phyloP scores from a whole-genome alignment of 1,284 basidiomycete species.

The Leccinum solheimii region DNA sequence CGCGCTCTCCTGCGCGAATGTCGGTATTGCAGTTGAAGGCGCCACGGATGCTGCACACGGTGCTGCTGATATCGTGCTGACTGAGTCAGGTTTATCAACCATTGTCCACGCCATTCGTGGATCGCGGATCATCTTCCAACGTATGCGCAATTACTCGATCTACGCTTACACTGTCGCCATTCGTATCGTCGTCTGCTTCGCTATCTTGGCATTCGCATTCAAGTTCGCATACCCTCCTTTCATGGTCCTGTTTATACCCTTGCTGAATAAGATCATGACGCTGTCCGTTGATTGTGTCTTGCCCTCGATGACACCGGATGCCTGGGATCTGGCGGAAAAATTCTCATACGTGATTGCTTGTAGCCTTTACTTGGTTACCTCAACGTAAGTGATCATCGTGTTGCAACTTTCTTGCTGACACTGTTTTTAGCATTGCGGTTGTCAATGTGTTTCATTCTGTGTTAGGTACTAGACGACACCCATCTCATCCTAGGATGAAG shows the following conservation, averaged over 20 bases:
- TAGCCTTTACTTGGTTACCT: conserved; percentile 47
- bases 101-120: conserved; percentile 85
- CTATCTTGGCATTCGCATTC: conserved; percentile 94
- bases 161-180: conserved; percentile 86
- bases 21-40: conserved; percentile 88
- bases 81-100: conserved; percentile 83
- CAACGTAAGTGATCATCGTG: conserved; percentile 62
- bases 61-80: conserved; percentile 83
- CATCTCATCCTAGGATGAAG: too few species aligned
- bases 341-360: too few species aligned
- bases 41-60: conserved; percentile 85
- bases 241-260: conserved; percentile 97
- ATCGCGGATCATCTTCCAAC: conserved; percentile 85
- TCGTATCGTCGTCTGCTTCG: conserved; percentile 97
- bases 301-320: conserved; percentile 66
- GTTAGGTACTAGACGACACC: too few species aligned
- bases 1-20: conserved; percentile 81
- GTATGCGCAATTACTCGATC: conserved; percentile 87
- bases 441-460: neutral
- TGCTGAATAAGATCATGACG: too few species aligned
- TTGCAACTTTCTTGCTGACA: conserved; percentile 15
- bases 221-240: conserved; percentile 98
- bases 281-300: too few species aligned
- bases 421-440: conserved; percentile 38
- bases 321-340: conserved; percentile 67